phyloP scores from a whole-genome alignment of 2,329 filamentous ascomycete genomes.

The Drechslera avenae region DNA sequence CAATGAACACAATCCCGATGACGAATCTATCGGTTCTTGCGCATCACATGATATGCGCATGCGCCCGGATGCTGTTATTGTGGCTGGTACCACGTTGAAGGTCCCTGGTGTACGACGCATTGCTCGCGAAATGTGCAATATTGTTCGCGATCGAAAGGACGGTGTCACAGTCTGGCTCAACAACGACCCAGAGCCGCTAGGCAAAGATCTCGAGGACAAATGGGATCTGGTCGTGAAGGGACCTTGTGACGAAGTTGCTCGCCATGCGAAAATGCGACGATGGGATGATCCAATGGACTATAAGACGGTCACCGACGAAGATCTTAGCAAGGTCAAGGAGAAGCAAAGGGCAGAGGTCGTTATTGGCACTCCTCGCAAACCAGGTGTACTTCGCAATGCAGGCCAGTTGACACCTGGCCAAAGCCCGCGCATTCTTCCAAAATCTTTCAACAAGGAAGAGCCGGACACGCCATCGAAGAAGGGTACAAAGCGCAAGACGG shows the following conservation, averaged over 20 bases:
- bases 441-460: slow-evolving; percentile 28
- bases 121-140: slow-evolving; percentile 86
- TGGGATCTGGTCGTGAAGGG: slow-evolving; percentile 92
- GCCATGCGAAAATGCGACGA: slow-evolving; percentile 65
- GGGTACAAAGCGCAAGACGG: slow-evolving; percentile 40
- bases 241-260: slow-evolving; percentile 85
- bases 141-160: slow-evolving; percentile 79
- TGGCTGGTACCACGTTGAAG: slow-evolving; percentile 94
- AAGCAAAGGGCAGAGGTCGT: slow-evolving; percentile 41
- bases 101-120: slow-evolving; percentile 90
- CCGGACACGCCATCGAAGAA: slow-evolving; percentile 41
- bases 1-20: slow-evolving; percentile 95
- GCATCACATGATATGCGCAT: slow-evolving; percentile 83
- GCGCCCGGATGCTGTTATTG: slow-evolving; percentile 87
- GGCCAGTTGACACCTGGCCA: slow-evolving; percentile 45
- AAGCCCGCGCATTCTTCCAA: slow-evolving; percentile 42
- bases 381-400: slow-evolving; percentile 33
- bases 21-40: slow-evolving; percentile 92
- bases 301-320: slow-evolving; percentile 44
- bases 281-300: slow-evolving; percentile 58
- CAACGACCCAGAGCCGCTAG: slow-evolving; percentile 79
- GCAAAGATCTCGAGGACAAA: slow-evolving; percentile 84
- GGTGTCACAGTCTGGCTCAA: slow-evolving; percentile 96
- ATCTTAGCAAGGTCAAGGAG: slow-evolving; percentile 38
- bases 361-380: slow-evolving; percentile 41